phyloP scores from a whole-genome alignment of 164 flowering plant genomes.

The Macadamia tetraphylla region DNA sequence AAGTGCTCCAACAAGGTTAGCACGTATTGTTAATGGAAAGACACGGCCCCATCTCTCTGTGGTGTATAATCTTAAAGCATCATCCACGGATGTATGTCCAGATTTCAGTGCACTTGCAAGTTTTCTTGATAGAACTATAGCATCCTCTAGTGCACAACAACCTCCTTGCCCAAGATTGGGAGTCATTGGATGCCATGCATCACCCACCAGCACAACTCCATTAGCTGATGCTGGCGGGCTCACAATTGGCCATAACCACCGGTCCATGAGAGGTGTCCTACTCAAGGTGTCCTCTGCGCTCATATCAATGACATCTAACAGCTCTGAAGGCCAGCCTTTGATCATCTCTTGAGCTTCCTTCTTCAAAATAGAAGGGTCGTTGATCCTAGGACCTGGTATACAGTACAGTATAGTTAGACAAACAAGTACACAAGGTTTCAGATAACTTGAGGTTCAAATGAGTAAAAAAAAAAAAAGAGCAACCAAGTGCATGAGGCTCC shows the following conservation, averaged over 20 bases:
- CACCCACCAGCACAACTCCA: constrained; percentile 77
- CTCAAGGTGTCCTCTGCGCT: constrained; percentile 70
- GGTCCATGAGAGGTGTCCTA: constrained; percentile 67
- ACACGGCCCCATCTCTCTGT: constrained; percentile 74
- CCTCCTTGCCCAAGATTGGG: constrained; percentile 98
- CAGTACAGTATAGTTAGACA: not conserved
- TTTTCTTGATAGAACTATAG: constrained; percentile 64
- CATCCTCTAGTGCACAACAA: constrained; percentile 88
- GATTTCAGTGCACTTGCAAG: constrained; percentile 43
- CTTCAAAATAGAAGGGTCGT: constrained; percentile 52
- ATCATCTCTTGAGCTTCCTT: constrained; percentile 55
- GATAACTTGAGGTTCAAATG: not conserved
- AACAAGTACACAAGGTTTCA: not conserved
- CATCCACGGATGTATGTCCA: constrained; percentile 32
- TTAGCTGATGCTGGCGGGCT: constrained; percentile 61
- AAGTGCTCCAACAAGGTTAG: constrained; percentile 67
- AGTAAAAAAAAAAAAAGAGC: no score
- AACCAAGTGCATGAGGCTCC: no score
- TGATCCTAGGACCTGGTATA: constrained; percentile 64
- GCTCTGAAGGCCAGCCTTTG: constrained; percentile 57
- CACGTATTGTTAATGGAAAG: constrained; percentile 66
- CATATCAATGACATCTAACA: constrained; percentile 41
- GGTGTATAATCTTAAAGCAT: constrained; percentile 50
- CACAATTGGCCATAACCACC: constrained; percentile 78
- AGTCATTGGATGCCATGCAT: constrained; percentile 99